These are phyloP conservation scores for Asterochloris erici DNA, from an alignment of 139 green algal genomes.

Conservation along the genomic window DNA sequence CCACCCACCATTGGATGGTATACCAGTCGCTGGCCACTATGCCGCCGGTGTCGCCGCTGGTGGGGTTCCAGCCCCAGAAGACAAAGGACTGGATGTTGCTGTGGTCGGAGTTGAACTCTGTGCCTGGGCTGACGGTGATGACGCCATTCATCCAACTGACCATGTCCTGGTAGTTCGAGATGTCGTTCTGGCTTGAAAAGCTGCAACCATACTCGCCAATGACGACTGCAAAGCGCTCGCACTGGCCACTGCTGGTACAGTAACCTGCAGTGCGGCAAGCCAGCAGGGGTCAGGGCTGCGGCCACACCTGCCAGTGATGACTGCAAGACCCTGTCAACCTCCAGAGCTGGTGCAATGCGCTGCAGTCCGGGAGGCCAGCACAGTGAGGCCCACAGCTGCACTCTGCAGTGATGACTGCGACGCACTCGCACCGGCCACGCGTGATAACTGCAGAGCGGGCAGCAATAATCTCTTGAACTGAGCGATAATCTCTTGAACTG, in stretches of 20 bases:
- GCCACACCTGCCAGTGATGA: no score
- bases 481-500: no score
- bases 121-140: neutral
- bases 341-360: no score
- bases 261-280: neutral
- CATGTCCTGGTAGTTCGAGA: slow-evolving; percentile 7
- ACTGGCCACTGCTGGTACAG: slow-evolving; percentile 11
- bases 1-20: slow-evolving; percentile 11
- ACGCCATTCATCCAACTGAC: slow-evolving; percentile 19
- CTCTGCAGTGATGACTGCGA: neutral
- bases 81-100: slow-evolving; percentile 6
- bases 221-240: slow-evolving; percentile 15
- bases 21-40: slow-evolving; percentile 13
- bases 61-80: slow-evolving; percentile 37
- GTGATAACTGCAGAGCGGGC: neutral
- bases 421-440: slow-evolving; percentile 18
- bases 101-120: neutral
- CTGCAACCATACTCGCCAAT: slow-evolving; percentile 7
- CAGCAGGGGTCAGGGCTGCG: no score
- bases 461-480: no score
- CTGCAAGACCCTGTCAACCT: no score
- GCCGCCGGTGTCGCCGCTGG: slow-evolving; percentile 28
- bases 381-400: neutral
- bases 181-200: slow-evolving; percentile 7
- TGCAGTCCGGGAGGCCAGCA: no score